Percentiles rank a stretch among this genome's conserved stretches.
These are phyloP conservation scores for Kluyveromyces aestuarii DNA, from an alignment of 805 yeast species.

Conservation along the genomic window DNA sequence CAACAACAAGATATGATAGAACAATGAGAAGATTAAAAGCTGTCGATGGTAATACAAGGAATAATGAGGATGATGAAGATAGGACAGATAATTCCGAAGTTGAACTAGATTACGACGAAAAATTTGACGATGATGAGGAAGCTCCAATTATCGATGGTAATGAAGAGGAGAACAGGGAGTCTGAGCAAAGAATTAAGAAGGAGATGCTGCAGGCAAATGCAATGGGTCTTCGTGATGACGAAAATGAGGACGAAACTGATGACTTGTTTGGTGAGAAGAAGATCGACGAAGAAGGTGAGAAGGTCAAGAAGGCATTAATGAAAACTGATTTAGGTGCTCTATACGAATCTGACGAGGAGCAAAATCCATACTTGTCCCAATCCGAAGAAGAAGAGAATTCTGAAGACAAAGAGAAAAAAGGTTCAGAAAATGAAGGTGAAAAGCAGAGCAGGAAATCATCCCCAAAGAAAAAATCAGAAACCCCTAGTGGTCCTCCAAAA, in stretches of 20 bases:
- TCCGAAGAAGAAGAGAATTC: conserved; percentile 54
- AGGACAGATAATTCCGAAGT: conserved; percentile 73
- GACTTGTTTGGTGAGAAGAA: conserved; percentile 67
- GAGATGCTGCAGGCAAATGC: conserved; percentile 81
- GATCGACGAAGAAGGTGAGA: conserved; percentile 86
- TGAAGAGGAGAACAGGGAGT: conserved; percentile 88
- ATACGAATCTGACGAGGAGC: conserved; percentile 75
- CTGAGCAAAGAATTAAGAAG: conserved; percentile 72
- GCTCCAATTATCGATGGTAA: conserved; percentile 96
- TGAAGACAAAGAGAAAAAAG: conserved; percentile 34
- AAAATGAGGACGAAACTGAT: conserved; percentile 52
- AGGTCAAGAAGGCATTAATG: conserved; percentile 71
- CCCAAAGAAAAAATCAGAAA: conserved; percentile 13
- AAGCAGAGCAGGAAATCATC: conserved; percentile 25
- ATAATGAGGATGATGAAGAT: conserved; percentile 32
- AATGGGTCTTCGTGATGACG: conserved; percentile 52
- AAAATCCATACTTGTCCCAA: conserved; percentile 74
- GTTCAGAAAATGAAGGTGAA: conserved; percentile 32
- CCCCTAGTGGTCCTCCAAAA: conserved; percentile 21
- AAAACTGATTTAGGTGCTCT: conserved; percentile 75
- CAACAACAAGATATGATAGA: conserved; percentile 43
- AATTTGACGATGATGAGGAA: conserved; percentile 97
- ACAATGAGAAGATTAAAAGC: conserved; percentile 38
- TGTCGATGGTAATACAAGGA: conserved; percentile 35
- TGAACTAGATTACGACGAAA: conserved; percentile 91